Base-by-base conservation (phyloP, 73 alveolate species). In the Loxodes magnus region DNA sequence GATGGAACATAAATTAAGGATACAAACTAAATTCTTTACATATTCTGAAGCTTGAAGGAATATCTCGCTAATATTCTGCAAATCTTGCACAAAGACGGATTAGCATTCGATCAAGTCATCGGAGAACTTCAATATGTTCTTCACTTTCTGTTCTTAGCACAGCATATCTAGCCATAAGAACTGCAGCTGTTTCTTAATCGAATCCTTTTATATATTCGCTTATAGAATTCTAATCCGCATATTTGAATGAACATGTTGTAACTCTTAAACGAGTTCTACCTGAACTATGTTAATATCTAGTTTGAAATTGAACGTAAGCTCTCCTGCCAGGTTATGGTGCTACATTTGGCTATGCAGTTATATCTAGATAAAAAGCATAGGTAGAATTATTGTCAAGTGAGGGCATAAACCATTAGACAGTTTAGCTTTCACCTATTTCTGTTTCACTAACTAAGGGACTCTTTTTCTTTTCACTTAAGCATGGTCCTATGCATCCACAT, bases 1-100 rank as follows among this genome's bases (percentile, higher is more conserved):
- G 74, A 65, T 92, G 90, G 66, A 84, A 82, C 97, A 92, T 84
- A 79, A 92, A 92, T 72, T 92, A 94, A 1, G 99, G 99, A 61
- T 69, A 92, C 54, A 74, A 57, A 33, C 77, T 44, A 67, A 92
- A 77, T 51, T 84, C 94, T 21, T 79, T 31, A 16, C 93, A 60
- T 61, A 92, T 81, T 59, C 78, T 82, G 66, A 92, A 92, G 19
- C 92, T 69, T 42, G 67, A 36, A 10, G 98, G 94, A 27, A 66
- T 92, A 58, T 88, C 98, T 73, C 79, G 72, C 55, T 79, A 43
- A 68, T 69, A 88, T 31, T 84, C 93, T 21, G 98, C 98, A 57
- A 88, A 88, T 51, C 67, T 78, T 23, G 87, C 74, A 50, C 75
- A 77, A 64, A 79, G 63, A 53, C 89, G 88, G 44, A 92, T 88